A percentile compares a stretch with the other conserved stretches of the same genome.
Conservation (phyloP, 108 stramenopile genomes). For the Nitzschia palea region DNA sequence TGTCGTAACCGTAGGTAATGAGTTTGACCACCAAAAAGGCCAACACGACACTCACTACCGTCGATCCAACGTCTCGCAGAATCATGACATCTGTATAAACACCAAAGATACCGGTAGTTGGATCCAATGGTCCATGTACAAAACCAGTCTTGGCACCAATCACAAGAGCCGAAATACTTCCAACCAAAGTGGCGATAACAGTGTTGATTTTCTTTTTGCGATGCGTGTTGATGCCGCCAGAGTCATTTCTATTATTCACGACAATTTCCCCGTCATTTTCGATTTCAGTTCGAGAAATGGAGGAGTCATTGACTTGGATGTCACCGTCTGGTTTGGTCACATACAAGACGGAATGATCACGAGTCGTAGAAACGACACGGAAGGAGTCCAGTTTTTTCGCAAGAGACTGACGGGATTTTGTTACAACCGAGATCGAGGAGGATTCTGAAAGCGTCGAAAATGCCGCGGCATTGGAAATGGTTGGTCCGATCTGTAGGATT, state of each 20-base stretch:
- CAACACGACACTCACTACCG: conserved; percentile 46
- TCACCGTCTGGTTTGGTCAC: no score
- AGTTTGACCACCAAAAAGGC: conserved; percentile 54
- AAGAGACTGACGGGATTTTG: no score
- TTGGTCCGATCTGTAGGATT: no score
- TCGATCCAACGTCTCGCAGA: conserved; percentile 43
- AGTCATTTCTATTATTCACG: neutral
- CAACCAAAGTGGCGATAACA: neutral
- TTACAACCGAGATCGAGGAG: no score
- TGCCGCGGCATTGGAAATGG: no score
- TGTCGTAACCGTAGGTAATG: conserved; percentile 42
- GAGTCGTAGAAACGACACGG: no score
- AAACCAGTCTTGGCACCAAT: conserved; percentile 25
- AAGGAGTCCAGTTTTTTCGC: no score
- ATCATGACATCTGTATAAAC: conserved; percentile 36
- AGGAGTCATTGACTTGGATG: no score
- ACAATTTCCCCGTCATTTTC: neutral
- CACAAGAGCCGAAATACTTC: neutral
- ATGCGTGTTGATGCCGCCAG: neutral
- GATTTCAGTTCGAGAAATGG: no score
- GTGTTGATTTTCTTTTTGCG: neutral
- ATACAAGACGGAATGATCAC: no score
- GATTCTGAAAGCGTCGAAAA: no score
- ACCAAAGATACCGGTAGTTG: neutral
- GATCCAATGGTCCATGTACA: conserved; percentile 17